phyloP scores from a whole-genome alignment of 306 rosid species.

The Cotoneaster glaucophyllus region DNA sequence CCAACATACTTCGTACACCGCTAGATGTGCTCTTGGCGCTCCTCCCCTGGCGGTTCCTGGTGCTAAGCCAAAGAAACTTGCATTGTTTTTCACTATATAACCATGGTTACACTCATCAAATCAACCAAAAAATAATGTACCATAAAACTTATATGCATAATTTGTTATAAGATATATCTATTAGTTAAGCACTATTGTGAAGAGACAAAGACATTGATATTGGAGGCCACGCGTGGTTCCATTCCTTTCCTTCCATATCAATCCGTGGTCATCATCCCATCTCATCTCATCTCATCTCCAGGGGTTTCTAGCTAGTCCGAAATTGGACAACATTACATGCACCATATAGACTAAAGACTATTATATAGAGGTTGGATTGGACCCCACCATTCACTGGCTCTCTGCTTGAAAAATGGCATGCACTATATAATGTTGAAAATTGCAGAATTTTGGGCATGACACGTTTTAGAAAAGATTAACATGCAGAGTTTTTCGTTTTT shows the following conservation, averaged over 20 bases:
- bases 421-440: neutral
- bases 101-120: no score
- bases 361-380: neutral
- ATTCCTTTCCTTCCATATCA: neutral
- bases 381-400: conserved; percentile 1
- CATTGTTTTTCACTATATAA: conserved; percentile 13
- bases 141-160: neutral
- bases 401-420: neutral
- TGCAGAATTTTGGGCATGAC: rapidly evolving
- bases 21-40: conserved; percentile 43
- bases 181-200: neutral
- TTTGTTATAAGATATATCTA: neutral
- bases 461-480: no score
- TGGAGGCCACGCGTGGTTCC: neutral
- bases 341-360: neutral
- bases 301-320: neutral
- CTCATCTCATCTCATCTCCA: neutral
- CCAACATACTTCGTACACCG: conserved; percentile 56
- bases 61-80: conserved; percentile 29
- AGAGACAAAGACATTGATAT: neutral
- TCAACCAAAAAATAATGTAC: no score
- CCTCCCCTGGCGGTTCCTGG: conserved; percentile 49
- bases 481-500: no score
- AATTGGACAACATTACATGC: neutral
- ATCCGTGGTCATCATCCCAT: neutral